phyloP scores from a whole-genome alignment of 345 rosid genomes.

The Eucalyptus marginata region DNA sequence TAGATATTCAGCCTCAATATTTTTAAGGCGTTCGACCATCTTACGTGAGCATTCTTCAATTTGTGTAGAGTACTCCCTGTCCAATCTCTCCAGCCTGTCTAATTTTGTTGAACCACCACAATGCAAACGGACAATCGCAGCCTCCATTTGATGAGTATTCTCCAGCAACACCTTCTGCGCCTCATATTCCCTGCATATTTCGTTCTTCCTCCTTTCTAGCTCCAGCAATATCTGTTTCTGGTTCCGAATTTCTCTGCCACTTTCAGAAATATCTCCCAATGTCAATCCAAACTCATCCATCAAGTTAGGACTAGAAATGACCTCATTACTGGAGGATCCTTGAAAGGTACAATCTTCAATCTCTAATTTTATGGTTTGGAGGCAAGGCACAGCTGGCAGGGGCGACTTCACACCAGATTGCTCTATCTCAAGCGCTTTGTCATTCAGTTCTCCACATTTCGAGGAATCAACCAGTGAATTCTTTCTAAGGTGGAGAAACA shows the following conservation, averaged over 20 bases:
- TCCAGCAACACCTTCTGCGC: slow-evolving; percentile 36
- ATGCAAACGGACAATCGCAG: slow-evolving; percentile 35
- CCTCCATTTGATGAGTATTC: slow-evolving; percentile 23
- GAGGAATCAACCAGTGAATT: neutral
- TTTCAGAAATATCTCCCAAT: slow-evolving; percentile 29
- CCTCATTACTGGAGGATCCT: slow-evolving; percentile 16
- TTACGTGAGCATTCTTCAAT: slow-evolving; percentile 22
- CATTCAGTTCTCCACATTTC: neutral
- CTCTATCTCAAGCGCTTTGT: neutral
- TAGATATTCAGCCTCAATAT: slow-evolving; percentile 24
- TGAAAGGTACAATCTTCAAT: slow-evolving; percentile 2
- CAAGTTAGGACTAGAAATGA: neutral
- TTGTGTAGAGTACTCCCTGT: slow-evolving; percentile 23
- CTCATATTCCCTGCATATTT: slow-evolving; percentile 19
- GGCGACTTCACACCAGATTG: slow-evolving; percentile 9
- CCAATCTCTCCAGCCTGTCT: slow-evolving; percentile 37
- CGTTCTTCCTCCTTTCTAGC: slow-evolving; percentile 30
- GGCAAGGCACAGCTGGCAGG: neutral
- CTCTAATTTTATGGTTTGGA: slow-evolving; percentile 4
- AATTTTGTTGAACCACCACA: slow-evolving; percentile 12
- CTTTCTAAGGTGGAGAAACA: slow-evolving; percentile 21
- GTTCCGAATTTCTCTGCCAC: slow-evolving; percentile 32
- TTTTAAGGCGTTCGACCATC: slow-evolving; percentile 18
- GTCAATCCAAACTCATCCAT: slow-evolving; percentile 3
- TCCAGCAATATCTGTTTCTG: slow-evolving; percentile 26